phyloP scores from a whole-genome alignment of 2,329 filamentous ascomycete genomes.

The Purpureocillium takamizusanense region DNA sequence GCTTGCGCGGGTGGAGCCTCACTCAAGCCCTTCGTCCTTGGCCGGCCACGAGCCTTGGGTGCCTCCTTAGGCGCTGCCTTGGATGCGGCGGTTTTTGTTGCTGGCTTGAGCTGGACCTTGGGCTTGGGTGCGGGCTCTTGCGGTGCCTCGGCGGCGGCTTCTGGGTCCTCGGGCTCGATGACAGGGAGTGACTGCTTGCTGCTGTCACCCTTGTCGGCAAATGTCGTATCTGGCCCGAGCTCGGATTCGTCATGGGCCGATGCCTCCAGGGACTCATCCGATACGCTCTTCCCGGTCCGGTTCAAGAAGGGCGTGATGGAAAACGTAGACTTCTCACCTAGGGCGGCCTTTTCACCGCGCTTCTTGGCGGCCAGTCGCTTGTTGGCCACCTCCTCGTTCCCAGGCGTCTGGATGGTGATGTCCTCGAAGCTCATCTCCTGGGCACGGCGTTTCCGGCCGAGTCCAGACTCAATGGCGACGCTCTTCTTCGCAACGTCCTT shows the following conservation, averaged over 20 bases:
- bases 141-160: constrained; percentile 5
- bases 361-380: constrained; percentile 42
- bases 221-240: constrained; percentile 2
- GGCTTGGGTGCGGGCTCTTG: constrained; percentile 4
- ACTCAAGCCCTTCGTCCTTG: constrained; percentile 33
- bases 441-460: constrained; percentile 34
- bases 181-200: constrained; percentile 14
- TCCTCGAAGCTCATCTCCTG: constrained; percentile 37
- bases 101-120: constrained; percentile 7
- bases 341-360: constrained; percentile 39
- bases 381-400: constrained; percentile 29
- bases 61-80: constrained; percentile 7
- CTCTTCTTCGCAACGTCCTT: constrained; percentile 14
- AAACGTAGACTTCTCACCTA: constrained; percentile 84
- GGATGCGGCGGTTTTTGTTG: constrained; percentile 3
- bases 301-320: constrained; percentile 93
- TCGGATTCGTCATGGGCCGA: constrained; percentile 10
- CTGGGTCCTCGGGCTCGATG: constrained; percentile 22
- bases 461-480: constrained; percentile 17
- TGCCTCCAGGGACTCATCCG: constrained; percentile 23
- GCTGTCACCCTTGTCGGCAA: constrained; percentile 7
- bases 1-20: constrained; percentile 37
- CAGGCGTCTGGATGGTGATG: constrained; percentile 35
- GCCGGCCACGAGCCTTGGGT: constrained; percentile 34
- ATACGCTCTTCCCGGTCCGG: constrained; percentile 48